phyloP scores from a whole-genome alignment of 345 rosid species.

The Eucalyptus grandis region DNA sequence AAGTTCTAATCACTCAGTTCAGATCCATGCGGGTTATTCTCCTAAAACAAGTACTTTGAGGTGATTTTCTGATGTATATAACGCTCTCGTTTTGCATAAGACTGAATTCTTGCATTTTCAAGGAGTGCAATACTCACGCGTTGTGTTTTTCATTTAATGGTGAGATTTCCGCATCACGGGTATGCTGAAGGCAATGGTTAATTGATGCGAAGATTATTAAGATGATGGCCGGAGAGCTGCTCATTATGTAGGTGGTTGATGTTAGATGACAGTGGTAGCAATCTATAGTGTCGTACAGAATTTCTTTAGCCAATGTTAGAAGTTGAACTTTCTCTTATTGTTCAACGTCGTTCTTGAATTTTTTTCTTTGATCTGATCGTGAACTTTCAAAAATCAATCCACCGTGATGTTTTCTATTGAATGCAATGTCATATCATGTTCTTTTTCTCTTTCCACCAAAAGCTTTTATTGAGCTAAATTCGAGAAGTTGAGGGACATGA shows the following conservation, averaged over 20 bases:
- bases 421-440: background rate
- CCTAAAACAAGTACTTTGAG: background rate
- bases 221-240: background rate
- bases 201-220: background rate
- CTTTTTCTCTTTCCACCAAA: background rate
- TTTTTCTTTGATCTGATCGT: background rate
- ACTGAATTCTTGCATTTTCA: background rate
- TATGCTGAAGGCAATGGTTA: background rate
- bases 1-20: background rate
- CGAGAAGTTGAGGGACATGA: background rate
- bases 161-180: background rate
- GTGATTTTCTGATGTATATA: background rate
- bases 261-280: no score
- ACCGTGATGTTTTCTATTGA: background rate
- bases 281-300: rapidly evolving
- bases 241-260: background rate
- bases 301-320: background rate
- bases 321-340: no score
- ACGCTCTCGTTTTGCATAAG: background rate
- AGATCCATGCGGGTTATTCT: background rate
- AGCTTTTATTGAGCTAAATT: background rate
- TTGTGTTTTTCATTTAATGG: background rate
- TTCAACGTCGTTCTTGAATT: background rate
- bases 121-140: background rate
- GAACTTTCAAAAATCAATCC: background rate